These are phyloP conservation scores for Wickerhamiella domercqiae DNA, from an alignment of 805 yeast genomes.

Conservation along the genomic window DNA sequence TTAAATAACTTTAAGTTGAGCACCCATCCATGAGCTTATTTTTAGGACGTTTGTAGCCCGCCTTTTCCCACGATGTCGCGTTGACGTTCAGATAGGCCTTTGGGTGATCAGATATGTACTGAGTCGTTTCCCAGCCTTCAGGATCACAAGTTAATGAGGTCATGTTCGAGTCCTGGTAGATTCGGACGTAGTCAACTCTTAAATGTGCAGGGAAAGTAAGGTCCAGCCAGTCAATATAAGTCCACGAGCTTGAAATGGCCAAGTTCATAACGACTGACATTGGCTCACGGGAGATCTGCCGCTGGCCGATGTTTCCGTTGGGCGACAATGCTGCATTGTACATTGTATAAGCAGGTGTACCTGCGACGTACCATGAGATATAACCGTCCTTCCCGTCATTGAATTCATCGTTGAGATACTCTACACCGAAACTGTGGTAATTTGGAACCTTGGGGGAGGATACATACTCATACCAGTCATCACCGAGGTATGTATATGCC, in stretches of 20 bases:
- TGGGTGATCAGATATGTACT: conserved; percentile 59
- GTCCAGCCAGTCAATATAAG: conserved; percentile 76
- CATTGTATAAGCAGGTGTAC: conserved; percentile 57
- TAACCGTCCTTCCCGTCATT: conserved; percentile 39
- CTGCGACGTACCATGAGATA: conserved; percentile 76
- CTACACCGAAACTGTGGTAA: conserved; percentile 66
- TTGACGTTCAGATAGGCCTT: conserved; percentile 57
- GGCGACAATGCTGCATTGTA: conserved; percentile 68
- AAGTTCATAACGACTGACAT: conserved; percentile 78
- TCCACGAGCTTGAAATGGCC: conserved; percentile 88
- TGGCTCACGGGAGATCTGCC: conserved; percentile 76
- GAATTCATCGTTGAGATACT: conserved; percentile 51
- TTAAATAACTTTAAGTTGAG: too few species aligned
- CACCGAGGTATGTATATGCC: conserved; percentile 61
- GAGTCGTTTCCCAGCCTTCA: conserved; percentile 62
- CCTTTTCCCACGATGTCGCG: conserved; percentile 54
- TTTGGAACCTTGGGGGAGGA: conserved; percentile 30
- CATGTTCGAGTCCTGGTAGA: conserved; percentile 69
- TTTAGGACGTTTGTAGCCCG: conserved; percentile 60
- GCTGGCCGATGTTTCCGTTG: conserved; percentile 77
- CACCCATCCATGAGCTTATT: conserved; percentile 43
- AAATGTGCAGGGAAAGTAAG: conserved; percentile 63
- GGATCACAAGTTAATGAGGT: conserved; percentile 74
- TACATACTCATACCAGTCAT: conserved; percentile 57
- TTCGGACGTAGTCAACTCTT: conserved; percentile 70